Conservation (phyloP, 2,329 filamentous ascomycete genomes). For the Aspergillus quadrilineatus region DNA sequence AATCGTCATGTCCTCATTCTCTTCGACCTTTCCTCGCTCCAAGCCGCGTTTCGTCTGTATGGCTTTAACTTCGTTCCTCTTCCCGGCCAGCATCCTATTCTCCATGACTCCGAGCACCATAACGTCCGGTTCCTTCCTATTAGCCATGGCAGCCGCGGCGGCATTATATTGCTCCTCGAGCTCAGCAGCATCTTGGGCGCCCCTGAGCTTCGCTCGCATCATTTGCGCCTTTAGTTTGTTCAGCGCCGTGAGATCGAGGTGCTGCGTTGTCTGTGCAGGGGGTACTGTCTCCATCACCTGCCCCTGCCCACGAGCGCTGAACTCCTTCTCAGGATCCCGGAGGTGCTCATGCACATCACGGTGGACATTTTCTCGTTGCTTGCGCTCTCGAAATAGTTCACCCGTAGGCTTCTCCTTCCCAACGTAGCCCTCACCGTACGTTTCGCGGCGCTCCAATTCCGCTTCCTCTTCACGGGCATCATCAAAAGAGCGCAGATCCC, state of each 20-base stretch:
- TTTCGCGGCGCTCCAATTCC: conserved; percentile 79
- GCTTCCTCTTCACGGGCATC: conserved; percentile 88
- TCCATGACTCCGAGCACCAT: conserved; percentile 86
- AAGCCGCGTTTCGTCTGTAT: conserved; percentile 77
- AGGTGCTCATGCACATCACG: conserved; percentile 30
- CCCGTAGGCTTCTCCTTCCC: conserved; percentile 85
- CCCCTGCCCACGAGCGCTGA: conserved; percentile 52
- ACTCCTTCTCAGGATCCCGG: conserved; percentile 36
- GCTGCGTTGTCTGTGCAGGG: conserved; percentile 50
- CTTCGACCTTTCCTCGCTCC: conserved; percentile 79
- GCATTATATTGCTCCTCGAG: conserved; percentile 82
- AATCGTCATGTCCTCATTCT: conserved; percentile 93
- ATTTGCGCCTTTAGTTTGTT: conserved; percentile 90
- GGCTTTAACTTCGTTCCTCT: conserved; percentile 71
- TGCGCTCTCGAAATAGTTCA: conserved; percentile 77
- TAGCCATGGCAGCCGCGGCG: conserved; percentile 63
- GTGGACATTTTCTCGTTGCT: conserved; percentile 56
- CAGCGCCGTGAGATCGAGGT: conserved; percentile 72
- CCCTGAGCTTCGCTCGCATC: conserved; percentile 90
- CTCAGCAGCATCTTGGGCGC: conserved; percentile 69
- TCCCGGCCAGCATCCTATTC: conserved; percentile 78
- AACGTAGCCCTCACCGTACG: conserved; percentile 82
- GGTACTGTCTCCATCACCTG: conserved; percentile 57
- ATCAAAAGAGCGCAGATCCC: conserved; percentile 79
- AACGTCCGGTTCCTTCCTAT: conserved; percentile 61